Evolutionary conservation across 306 rosid species (phyloP).

Genomic region (Acmispon strigosus): DNA sequence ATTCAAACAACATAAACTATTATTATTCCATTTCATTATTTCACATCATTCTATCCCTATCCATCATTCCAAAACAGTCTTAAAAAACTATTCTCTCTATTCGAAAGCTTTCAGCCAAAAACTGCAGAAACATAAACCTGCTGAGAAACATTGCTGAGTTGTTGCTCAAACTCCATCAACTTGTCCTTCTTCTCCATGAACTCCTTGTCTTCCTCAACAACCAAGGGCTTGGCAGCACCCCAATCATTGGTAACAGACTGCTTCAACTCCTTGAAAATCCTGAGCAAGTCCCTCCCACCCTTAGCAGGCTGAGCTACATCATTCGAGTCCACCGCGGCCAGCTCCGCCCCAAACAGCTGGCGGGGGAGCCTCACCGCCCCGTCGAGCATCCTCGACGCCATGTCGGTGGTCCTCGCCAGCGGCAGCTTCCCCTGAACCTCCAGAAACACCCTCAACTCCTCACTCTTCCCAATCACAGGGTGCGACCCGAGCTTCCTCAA

Average conservation of each 20-base stretch:
- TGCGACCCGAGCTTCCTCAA: slow-evolving; percentile 60
- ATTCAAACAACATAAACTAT: no score
- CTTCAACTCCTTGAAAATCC: slow-evolving; percentile 85
- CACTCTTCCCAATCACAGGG: slow-evolving; percentile 78
- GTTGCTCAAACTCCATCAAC: slow-evolving; percentile 70
- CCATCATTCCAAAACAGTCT: no score
- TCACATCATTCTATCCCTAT: no score
- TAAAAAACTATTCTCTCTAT: neutral
- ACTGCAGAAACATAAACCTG: slow-evolving; percentile 45
- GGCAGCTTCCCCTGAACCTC: slow-evolving; percentile 72
- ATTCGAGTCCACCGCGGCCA: slow-evolving; percentile 30
- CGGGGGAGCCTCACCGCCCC: slow-evolving; percentile 80
- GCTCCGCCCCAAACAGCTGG: slow-evolving; percentile 63
- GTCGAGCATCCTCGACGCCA: slow-evolving; percentile 88
- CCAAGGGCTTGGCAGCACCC: slow-evolving; percentile 69
- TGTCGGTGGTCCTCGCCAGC: slow-evolving; percentile 46
- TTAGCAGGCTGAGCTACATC: slow-evolving; percentile 85
- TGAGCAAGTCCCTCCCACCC: slow-evolving; percentile 85
- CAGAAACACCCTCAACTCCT: slow-evolving; percentile 68
- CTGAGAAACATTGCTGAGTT: slow-evolving; percentile 62
- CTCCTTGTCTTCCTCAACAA: slow-evolving; percentile 85
- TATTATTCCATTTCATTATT: no score
- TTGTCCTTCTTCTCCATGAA: slow-evolving; percentile 71
- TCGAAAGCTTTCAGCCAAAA: neutral
- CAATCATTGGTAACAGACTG: slow-evolving; percentile 87